Base-by-base conservation (phyloP, 129 eudicot genomes). In the Tanacetum coccineum region DNA sequence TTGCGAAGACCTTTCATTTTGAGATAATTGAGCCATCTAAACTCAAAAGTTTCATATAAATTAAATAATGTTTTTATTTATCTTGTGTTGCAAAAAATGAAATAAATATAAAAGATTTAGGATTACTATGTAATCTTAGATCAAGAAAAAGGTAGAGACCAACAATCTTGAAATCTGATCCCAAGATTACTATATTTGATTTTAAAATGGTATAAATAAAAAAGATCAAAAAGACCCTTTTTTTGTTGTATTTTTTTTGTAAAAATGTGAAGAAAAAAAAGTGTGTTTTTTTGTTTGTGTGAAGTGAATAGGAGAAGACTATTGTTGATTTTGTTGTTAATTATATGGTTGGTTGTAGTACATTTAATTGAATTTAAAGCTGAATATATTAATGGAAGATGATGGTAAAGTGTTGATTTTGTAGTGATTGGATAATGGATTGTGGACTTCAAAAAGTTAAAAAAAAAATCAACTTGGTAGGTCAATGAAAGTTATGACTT, bases 21-120 rank as follows among this genome's bases (percentile, higher is more conserved):
- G 90, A 82, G 75, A 75, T 55, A 88, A 72, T 70, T 85, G 88
- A 69, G 91, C 95, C 99, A 94, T 93, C 76, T 74, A 64, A 36
- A 56, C 66, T 59, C 78, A 71, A 49, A 66, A 74, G 70, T 65
- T 67, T 77, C 80, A 75, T 75, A 62, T 70, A 36, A 72, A 68
- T 50, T 63, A 54, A 36, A 30, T 32, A 68, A 28, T 42, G 54
- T 25, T 55, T 52, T 66, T 46, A 58, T 58, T 10, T 28, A 25
- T 21, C 28, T 48, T 66, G 42, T 9, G 25, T 6, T 19, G 40
- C 48, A 3, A 67, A 3, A 67, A 73, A 22, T 49, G 32, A 68
- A 61, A 63, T 61, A 71, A 51, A 50, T 19, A 74, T 32, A 20
- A 66, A 19, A 68, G 70, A 50, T 61, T 63, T 58, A 50, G 45